Evolutionary conservation across 805 yeast genomes (phyloP), one percentile per base, ranked within the genome.

Genomic region (Wickerhamiella slavikovae): DNA sequence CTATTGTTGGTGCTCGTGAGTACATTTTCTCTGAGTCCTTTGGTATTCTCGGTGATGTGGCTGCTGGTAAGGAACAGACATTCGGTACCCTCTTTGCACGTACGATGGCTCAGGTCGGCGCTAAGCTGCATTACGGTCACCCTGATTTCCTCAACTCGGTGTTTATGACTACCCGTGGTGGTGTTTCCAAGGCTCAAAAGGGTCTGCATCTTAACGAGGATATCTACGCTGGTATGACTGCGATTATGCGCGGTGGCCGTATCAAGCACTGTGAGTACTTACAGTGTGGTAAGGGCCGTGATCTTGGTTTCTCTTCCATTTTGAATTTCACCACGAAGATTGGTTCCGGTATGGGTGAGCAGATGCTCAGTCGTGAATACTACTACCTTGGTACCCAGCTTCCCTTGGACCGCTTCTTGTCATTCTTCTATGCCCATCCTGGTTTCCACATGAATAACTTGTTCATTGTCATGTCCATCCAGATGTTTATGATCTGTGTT

Each of bases 291-390:
- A 85, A 85, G 49, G 96, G 96, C 0, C 64, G 96, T 49, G 96
- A 85, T 56, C 56, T 85, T 32, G 96, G 96, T 3, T 85, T 85
- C 54, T 75, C 82, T 1, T 78, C 94, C 0, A 82, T 85, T 39
- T 58, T 85, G 40, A 85, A 83, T 47, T 85, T 85, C 57, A 85
- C 94, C 0, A 75, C 93, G 2, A 85, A 85, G 54, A 83, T 85
- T 47, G 96, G 96, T 3, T 89, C 93, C 25, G 96, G 96, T 29
- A 85, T 85, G 96, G 96, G 96, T 6, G 96, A 85, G 48, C 96
- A 85, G 50, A 65, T 83, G 50, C 54, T 85, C 20, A 79, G 93
- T 4, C 64, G 96, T 44, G 96, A 85, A 45, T 80, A 83, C 52
- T 85, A 73, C 49, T 80, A 78, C 51, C 51, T 85, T 35, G 95